Base-by-base conservation (phyloP, 306 rosid species). In the Ormosia emarginata region DNA sequence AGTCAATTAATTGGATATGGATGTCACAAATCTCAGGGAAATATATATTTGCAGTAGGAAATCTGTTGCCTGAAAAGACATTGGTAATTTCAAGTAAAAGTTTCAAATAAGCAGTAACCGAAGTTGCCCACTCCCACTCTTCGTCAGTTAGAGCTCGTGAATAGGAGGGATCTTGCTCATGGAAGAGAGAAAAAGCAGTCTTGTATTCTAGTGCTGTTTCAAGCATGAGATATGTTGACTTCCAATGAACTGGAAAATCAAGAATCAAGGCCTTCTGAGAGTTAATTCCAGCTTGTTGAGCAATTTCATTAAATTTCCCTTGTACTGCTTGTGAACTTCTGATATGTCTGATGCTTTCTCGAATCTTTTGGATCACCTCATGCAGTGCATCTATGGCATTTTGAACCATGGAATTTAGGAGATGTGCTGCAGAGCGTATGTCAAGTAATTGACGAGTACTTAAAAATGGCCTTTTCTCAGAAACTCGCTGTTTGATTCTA, bases 11-110 rank as follows among this genome's bases (percentile, higher is more conserved):
- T 57, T 92, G 96, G 77, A 91, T 90, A 84, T 95, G 99, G 78
- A 90, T 86, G 67, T 92, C 96, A 79, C 98, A 95, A 11, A 95
- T 91, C 88, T 95, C 99, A 29, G 92, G 99, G 84, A 93, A 95
- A 71, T 86, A 95, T 77, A 93, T 87, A 78, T 89, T 93, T 24
- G 97, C 94, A 2, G 97, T 92, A 32, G 93, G 91, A 86, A 62
- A 89, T 64, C 86, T 87, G 89, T 82, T 90, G 84, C 91, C 74
- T 9, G 92, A 87, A 85, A 93, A 82, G 77, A 89, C 82, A 81
- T 86, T 91, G 33, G 77, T 89, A 40, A 95, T 87, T 88, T 95
- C 99, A 74, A 89, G 90, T 58, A 95, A 76, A 85, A 93, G 96
- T 83, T 93, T 94, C 85, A 95, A 80, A 86, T 88, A 92, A 47